Evolutionary conservation across 129 eudicot genomes (phyloP).

Genomic region (Flaveria brownii): DNA sequence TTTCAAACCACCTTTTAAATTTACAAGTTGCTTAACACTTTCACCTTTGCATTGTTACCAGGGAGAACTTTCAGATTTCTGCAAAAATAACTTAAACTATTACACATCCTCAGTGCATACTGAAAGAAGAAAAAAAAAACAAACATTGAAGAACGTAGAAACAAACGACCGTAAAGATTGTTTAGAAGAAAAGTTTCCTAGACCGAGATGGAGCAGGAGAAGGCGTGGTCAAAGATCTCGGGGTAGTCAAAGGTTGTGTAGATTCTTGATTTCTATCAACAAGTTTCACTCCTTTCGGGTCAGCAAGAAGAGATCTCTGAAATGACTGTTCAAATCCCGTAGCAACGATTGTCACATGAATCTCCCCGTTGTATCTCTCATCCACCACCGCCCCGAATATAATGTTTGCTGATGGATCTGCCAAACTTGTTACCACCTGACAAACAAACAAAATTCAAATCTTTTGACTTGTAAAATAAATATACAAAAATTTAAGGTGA

Average conservation of each 20-base stretch:
- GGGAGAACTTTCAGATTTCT: slow-evolving; percentile 6
- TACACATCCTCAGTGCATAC: slow-evolving; percentile 21
- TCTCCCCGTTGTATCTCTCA: slow-evolving; percentile 89
- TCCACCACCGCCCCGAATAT: slow-evolving; percentile 99
- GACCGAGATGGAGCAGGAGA: slow-evolving; percentile 44
- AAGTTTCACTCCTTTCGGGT: slow-evolving; percentile 61
- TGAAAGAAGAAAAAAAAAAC: background rate
- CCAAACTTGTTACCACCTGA: slow-evolving; percentile 96
- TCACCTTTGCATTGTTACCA: background rate
- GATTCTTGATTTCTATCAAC: slow-evolving; percentile 51
- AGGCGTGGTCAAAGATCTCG: slow-evolving; percentile 43
- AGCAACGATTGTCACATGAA: slow-evolving; percentile 90
- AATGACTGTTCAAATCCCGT: slow-evolving; percentile 96
- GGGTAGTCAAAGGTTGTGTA: slow-evolving; percentile 38
- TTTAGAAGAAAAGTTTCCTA: slow-evolving; percentile 74
- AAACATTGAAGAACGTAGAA: background rate
- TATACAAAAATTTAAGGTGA: background rate
- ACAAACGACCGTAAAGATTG: slow-evolving; percentile 3
- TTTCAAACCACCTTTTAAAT: background rate
- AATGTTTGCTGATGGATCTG: slow-evolving; percentile 93
- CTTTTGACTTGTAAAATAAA: background rate
- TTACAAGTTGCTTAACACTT: background rate
- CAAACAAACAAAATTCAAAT: slow-evolving; percentile 13
- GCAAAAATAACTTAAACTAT: slow-evolving; percentile 11
- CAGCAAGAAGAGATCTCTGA: slow-evolving; percentile 70